phyloP scores from a whole-genome alignment of 2,329 filamentous ascomycete genomes.

The Alternaria brassicae region DNA sequence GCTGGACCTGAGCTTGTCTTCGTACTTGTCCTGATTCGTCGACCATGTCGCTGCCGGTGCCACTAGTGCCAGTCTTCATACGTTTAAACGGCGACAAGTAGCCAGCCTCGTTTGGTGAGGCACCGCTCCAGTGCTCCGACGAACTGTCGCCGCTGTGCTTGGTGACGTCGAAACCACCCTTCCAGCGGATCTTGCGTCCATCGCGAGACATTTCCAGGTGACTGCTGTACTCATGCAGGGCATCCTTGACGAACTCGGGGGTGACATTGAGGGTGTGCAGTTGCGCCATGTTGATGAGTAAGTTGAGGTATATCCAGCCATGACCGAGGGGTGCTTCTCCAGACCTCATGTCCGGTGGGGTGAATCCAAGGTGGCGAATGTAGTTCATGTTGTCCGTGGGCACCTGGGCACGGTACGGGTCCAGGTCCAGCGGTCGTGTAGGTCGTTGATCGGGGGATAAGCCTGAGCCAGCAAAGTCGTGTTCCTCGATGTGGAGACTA shows the following conservation, averaged over 20 bases:
- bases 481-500: slow-evolving; percentile 27
- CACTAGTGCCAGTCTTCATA: slow-evolving; percentile 31
- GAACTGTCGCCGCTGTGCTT: slow-evolving; percentile 69
- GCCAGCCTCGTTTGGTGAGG: slow-evolving; percentile 58
- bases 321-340: slow-evolving; percentile 67
- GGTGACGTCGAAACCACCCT: slow-evolving; percentile 70
- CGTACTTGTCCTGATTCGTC: slow-evolving; percentile 26
- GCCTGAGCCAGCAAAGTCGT: slow-evolving; percentile 41
- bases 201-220: slow-evolving; percentile 81
- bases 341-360: slow-evolving; percentile 63
- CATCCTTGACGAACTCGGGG: slow-evolving; percentile 75
- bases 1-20: slow-evolving; percentile 26
- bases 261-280: slow-evolving; percentile 86
- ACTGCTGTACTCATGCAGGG: slow-evolving; percentile 72
- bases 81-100: slow-evolving; percentile 38
- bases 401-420: slow-evolving; percentile 77
- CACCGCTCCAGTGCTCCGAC: slow-evolving; percentile 50
- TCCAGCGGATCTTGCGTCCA: slow-evolving; percentile 81
- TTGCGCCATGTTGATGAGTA: slow-evolving; percentile 82
- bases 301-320: slow-evolving; percentile 83
- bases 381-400: slow-evolving; percentile 81
- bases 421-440: slow-evolving; percentile 77
- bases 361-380: slow-evolving; percentile 75
- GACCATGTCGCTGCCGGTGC: slow-evolving; percentile 27
- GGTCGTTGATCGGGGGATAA: slow-evolving; percentile 73